Conservation (phyloP, 2,329 filamentous ascomycete genomes). For the Chalaropsis ovoidea region DNA sequence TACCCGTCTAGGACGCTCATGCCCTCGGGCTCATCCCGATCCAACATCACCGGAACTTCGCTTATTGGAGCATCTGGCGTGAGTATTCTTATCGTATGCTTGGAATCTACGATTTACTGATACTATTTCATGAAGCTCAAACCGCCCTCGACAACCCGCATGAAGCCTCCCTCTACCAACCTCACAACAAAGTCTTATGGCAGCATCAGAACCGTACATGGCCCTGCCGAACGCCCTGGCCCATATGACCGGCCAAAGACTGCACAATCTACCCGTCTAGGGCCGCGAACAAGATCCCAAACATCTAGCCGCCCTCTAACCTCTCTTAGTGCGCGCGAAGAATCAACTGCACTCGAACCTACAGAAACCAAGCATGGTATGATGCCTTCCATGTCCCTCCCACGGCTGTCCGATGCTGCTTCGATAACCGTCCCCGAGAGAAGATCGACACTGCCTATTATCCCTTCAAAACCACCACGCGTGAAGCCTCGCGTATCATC, state of each 20-base stretch:
- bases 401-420: background rate
- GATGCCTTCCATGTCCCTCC: conserved; percentile 13
- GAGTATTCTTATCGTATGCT: conserved; percentile 7
- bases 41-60: conserved; percentile 38
- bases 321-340: conserved; percentile 15
- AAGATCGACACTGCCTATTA: background rate
- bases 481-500: conserved; percentile 17
- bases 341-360: background rate
- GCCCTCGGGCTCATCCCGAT: conserved; percentile 36
- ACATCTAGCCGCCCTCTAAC: conserved; percentile 13
- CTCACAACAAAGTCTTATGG: conserved; percentile 41
- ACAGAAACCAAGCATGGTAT: conserved; percentile 11
- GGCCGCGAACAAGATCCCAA: conserved; percentile 23
- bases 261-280: conserved; percentile 35
- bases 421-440: background rate
- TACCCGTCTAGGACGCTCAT: conserved; percentile 36
- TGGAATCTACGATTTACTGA: background rate
- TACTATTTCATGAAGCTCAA: conserved; percentile 19
- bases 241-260: conserved; percentile 42
- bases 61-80: conserved; percentile 26
- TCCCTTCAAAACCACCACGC: background rate
- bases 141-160: conserved; percentile 18
- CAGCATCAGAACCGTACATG: conserved; percentile 35
- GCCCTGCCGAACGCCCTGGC: conserved; percentile 43
- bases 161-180: conserved; percentile 22